These are phyloP conservation scores for Debaryomyces psychrophilus DNA, from an alignment of 1,139 yeast genomes.

Conservation along the genomic window DNA sequence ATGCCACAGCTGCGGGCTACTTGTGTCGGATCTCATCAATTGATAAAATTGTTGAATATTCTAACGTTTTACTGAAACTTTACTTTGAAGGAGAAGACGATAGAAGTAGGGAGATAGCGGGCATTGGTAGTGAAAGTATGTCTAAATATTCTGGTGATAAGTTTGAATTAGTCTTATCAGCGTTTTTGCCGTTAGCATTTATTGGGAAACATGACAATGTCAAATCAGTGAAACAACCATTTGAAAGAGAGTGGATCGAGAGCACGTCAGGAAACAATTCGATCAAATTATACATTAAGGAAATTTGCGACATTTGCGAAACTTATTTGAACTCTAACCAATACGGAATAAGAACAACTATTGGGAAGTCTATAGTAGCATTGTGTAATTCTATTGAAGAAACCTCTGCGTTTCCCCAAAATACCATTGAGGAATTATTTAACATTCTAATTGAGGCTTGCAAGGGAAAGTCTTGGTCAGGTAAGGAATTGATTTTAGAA, in stretches of 20 bases:
- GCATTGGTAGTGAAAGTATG: constrained; percentile 66
- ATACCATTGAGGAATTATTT: constrained; percentile 37
- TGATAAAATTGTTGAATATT: constrained; percentile 58
- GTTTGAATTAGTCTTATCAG: constrained; percentile 63
- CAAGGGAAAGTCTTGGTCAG: constrained; percentile 84
- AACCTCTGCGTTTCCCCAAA: constrained; percentile 25
- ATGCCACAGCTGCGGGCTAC: constrained; percentile 82
- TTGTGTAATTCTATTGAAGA: constrained; percentile 52
- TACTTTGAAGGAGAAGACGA: constrained; percentile 65
- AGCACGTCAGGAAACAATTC: constrained; percentile 79
- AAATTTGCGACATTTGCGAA: constrained; percentile 59
- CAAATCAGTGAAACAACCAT: constrained; percentile 48
- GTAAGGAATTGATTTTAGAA: constrained; percentile 75
- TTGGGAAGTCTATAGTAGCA: constrained; percentile 71
- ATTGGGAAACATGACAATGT: constrained; percentile 73
- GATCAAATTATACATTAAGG: constrained; percentile 69
- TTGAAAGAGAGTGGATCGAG: constrained; percentile 77
- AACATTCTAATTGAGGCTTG: constrained; percentile 62
- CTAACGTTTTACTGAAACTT: constrained; percentile 51
- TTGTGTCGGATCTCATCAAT: constrained; percentile 64
- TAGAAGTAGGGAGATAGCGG: constrained; percentile 55
- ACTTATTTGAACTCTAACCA: constrained; percentile 57
- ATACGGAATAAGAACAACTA: constrained; percentile 68
- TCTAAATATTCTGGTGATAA: constrained; percentile 72
- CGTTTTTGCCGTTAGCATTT: constrained; percentile 77